Base-by-base conservation (phyloP, 2,329 filamentous ascomycete genomes). In the Trichoderma endophyticum region DNA sequence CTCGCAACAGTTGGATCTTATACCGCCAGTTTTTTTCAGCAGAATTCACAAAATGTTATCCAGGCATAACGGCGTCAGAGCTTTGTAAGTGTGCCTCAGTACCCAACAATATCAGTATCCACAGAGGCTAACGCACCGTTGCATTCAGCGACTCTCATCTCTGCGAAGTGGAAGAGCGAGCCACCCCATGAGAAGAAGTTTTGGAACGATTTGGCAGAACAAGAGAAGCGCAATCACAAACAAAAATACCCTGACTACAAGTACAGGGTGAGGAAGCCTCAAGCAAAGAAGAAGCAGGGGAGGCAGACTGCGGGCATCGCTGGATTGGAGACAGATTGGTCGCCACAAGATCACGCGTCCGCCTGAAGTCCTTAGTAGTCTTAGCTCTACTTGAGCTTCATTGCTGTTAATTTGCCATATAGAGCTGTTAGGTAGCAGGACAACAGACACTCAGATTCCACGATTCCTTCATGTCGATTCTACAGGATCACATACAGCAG, bases 231-330 rank as follows among this genome's bases (percentile, higher is more conserved):
- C n/a, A 70, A 75, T 30, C 80, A 80, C 71, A 78, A 76, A 64
- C 66, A 74, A 61, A 74, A 71, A 56, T 78, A 79, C 51, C 79
- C 77, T 3, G 73, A 73, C 11, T 81, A 79, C 72, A 77, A 77
- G 36, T 80, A 76, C 67, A 74, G 70, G 3, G 67, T 74, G 2
- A 75, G 71, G 48, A 76, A 67, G 26, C 57, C 71, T 11, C 24
- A 66, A 12, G 54, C 48, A n/a, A 74, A 66, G 7, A 66, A 59
- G 34, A 69, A 14, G 3, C 39, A 63, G 7, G 18, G 54, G 30
- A 28, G 34, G 9, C 54, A 68, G 1, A 26, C 9, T 28, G 3
- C 14, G 14, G 32, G 15, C 11, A 9, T 24, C 12, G 14, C 34
- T 7, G 34, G 3, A n/a, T 14, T 24, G 3, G 65, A 59, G 34